phyloP scores from a whole-genome alignment of 345 rosid genomes.

The Reutealis trisperma region DNA sequence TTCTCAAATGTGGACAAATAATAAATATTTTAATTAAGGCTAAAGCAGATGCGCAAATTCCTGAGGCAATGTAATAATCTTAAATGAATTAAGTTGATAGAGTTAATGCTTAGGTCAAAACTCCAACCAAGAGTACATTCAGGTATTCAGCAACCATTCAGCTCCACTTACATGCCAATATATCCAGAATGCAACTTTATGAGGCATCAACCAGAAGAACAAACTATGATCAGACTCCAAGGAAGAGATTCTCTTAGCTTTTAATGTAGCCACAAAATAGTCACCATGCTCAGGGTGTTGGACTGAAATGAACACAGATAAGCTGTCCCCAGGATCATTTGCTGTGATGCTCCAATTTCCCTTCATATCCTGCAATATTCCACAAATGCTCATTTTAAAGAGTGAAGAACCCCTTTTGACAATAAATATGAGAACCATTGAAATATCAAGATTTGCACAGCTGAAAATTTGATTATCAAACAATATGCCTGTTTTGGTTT shows the following conservation, averaged over 20 bases:
- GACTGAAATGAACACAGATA: constrained; percentile 64
- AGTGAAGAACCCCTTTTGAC: background rate
- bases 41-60: background rate
- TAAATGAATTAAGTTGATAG: background rate
- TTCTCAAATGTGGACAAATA: too few species aligned
- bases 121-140: background rate
- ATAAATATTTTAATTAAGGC: background rate
- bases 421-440: background rate
- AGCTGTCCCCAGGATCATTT: constrained; percentile 62
- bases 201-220: constrained; percentile 99
- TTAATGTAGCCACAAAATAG: constrained; percentile 73
- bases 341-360: constrained; percentile 79
- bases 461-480: background rate
- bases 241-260: constrained; percentile 50
- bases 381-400: background rate
- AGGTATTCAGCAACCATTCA: background rate
- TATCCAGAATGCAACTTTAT: constrained; percentile 88
- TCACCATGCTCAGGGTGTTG: constrained; percentile 78
- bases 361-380: constrained; percentile 71
- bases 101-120: background rate
- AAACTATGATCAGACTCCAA: constrained; percentile 44
- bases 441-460: background rate
- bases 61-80: background rate
- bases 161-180: constrained; percentile 88
- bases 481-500: background rate